phyloP scores from a whole-genome alignment of 768 basidiomycete genomes.

The Strobilomyces echinocephalus region DNA sequence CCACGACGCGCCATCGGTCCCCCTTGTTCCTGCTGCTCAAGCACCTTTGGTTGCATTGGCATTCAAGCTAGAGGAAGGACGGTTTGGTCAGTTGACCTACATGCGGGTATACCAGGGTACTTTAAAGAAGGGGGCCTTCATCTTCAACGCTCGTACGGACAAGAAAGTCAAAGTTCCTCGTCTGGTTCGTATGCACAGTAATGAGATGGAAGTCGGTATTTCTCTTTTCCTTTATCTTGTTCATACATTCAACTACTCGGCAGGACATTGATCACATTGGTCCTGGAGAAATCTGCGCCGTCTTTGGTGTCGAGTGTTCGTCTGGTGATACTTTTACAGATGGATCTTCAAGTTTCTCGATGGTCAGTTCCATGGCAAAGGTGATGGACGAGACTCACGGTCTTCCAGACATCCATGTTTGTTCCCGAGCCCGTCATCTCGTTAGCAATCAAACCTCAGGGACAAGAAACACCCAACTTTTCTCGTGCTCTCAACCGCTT shows the following conservation, averaged over 20 bases:
- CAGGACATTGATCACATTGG: slow-evolving; percentile 91
- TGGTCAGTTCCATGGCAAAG: slow-evolving; percentile 51
- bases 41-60: slow-evolving; percentile 91
- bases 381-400: neutral
- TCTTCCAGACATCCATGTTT: slow-evolving; percentile 85
- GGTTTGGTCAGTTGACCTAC: slow-evolving; percentile 96
- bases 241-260: neutral
- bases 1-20: slow-evolving; percentile 59
- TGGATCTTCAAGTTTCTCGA: slow-evolving; percentile 82
- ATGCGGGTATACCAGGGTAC: slow-evolving; percentile 97
- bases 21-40: slow-evolving; percentile 75
- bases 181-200: slow-evolving; percentile 95
- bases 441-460: slow-evolving; percentile 85
- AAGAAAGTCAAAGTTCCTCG: slow-evolving; percentile 97
- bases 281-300: slow-evolving; percentile 98
- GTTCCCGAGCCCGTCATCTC: slow-evolving; percentile 99
- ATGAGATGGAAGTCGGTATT: slow-evolving; percentile 89
- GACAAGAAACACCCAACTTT: slow-evolving; percentile 92
- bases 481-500: slow-evolving; percentile 95
- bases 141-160: slow-evolving; percentile 90
- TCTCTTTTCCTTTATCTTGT: neutral
- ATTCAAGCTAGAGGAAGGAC: slow-evolving; percentile 97
- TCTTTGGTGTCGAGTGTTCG: slow-evolving; percentile 98
- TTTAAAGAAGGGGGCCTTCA: slow-evolving; percentile 76
- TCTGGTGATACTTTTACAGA: slow-evolving; percentile 98